Evolutionary conservation across 352 stramenopile species (phyloP), one percentile per base, ranked within the genome.

Genomic region (Globisporangium nagaii): DNA sequence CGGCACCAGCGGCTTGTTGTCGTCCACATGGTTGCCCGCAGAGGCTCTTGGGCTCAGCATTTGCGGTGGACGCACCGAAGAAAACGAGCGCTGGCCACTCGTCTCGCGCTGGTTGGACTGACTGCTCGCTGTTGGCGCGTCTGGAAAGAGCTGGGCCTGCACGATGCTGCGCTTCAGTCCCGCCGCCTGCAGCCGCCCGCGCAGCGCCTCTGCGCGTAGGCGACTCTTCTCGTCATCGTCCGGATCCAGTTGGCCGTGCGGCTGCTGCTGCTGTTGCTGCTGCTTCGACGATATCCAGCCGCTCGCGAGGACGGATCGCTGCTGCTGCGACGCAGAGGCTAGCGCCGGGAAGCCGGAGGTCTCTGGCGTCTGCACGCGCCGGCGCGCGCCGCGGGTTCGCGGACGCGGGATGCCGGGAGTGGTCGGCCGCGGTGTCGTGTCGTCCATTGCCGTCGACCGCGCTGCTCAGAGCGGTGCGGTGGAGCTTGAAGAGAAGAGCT

Each of bases 91-190:
- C 12, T 57, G 24, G 4, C 8, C 19, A 12, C 3, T 44, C 42
- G 61, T 34, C 6, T 50, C 22, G 35, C 62, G 57, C 17, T 76
- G 65, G 28, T 43, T 60, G 4, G 37, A 49, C 22, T n/a, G 40
- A 12, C 48, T 24, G 42, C 20, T 36, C 7, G 7, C n/a, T 28
- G 31, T 25, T 12, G 36, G 6, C 32, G 65, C 52, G 20, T 65
- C 42, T 10, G 65, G 72, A 56, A 82, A 74, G 17, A 86, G 24
- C 53, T 75, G 69, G 3, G 75, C 65, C 35, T 89, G 71, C 2
- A 79, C 68, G 24, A 87, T 66, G 39, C 68, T 86, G 7, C 74
- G 68, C 46, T 84, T 79, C 22, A 88, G 31, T 0, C 81, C 81
- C 5, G 67, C 73, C n/a, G 75, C 71, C 20, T 86, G 79, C 7